Conservation (phyloP, 345 rosid genomes). For the Corchorus capsularis region DNA sequence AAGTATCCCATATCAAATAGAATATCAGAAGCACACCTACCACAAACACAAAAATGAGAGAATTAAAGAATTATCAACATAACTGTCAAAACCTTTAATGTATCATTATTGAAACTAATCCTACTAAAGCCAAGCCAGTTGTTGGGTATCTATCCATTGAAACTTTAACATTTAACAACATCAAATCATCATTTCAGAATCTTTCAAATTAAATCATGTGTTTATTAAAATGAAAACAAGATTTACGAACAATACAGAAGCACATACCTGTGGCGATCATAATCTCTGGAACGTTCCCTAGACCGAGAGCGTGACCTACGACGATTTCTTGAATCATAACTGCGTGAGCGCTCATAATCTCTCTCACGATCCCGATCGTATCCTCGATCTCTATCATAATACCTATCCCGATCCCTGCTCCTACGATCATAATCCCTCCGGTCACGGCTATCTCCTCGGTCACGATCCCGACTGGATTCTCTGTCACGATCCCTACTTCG, state of each 20-base stretch:
- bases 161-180: neutral
- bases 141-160: neutral
- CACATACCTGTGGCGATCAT: conserved; percentile 80
- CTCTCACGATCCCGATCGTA: conserved; percentile 62
- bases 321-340: conserved; percentile 74
- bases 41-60: neutral
- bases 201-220: neutral
- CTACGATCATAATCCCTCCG: conserved; percentile 83
- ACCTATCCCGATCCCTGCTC: conserved; percentile 85
- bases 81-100: neutral
- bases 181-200: neutral
- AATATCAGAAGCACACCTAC: too few relatives aligned
- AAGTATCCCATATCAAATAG: neutral
- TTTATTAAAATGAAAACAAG: neutral
- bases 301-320: conserved; percentile 88
- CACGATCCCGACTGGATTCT: conserved; percentile 70
- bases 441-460: conserved; percentile 72
- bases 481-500: conserved; percentile 50
- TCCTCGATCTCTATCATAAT: conserved; percentile 72
- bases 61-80: neutral
- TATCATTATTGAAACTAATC: neutral
- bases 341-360: conserved; percentile 68
- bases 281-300: conserved; percentile 71
- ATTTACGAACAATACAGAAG: neutral
- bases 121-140: neutral